phyloP scores from a whole-genome alignment of 108 stramenopile genomes.

The Cyclostephanos invisitatus region DNA sequence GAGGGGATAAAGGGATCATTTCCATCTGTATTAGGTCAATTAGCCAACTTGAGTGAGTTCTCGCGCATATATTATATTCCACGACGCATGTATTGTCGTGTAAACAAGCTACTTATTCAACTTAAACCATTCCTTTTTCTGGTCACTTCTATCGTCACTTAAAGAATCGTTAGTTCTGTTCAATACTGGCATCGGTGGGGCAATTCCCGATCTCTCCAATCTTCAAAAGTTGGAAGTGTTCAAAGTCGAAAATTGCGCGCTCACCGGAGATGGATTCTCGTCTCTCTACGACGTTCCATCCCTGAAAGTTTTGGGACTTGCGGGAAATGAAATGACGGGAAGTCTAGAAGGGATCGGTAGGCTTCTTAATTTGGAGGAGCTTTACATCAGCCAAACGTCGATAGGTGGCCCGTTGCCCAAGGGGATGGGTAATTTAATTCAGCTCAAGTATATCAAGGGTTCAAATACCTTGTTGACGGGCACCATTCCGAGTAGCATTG shows the following conservation, averaged over 20 bases:
- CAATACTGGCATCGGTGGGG: slow-evolving; percentile 27
- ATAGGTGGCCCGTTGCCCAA: slow-evolving; percentile 27
- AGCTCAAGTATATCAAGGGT: slow-evolving; percentile 16
- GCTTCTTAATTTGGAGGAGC: slow-evolving; percentile 27
- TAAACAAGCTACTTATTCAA: background rate
- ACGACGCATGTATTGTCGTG: background rate
- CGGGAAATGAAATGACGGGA: slow-evolving; percentile 35
- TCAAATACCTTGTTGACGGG: slow-evolving; percentile 38
- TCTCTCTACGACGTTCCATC: slow-evolving; percentile 17
- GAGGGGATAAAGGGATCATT: slow-evolving; percentile 44
- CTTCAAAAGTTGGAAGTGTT: slow-evolving; percentile 43
- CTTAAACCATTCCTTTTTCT: too few species aligned
- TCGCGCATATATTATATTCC: background rate
- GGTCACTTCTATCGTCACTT: background rate
- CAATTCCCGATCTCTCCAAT: slow-evolving; percentile 27
- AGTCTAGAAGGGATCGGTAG: slow-evolving; percentile 11
- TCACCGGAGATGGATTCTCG: slow-evolving; percentile 22
- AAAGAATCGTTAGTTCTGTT: slow-evolving; percentile 34
- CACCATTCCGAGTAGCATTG: slow-evolving; percentile 29
- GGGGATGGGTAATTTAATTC: slow-evolving; percentile 15
- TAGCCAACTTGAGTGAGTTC: slow-evolving; percentile 44
- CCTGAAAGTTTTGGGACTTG: slow-evolving; percentile 44
- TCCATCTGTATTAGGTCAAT: slow-evolving; percentile 40
- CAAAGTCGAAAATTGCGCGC: slow-evolving; percentile 51
- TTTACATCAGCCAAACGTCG: slow-evolving; percentile 26